These are phyloP conservation scores for Balakata baccata DNA, from an alignment of 345 rosid genomes.

Conservation along the genomic window DNA sequence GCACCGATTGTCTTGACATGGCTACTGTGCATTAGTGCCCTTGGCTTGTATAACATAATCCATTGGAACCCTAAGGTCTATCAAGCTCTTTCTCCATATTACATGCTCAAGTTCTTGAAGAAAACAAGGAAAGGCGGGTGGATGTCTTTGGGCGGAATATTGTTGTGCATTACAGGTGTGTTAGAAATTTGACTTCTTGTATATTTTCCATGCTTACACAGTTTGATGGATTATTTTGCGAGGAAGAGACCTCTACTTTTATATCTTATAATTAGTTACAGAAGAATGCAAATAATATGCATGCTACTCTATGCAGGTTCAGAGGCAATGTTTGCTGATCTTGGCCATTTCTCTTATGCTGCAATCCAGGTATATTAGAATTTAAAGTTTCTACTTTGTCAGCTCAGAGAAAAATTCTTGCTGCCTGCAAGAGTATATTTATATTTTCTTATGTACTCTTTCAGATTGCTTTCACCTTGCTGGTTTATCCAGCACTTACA, in stretches of 20 bases:
- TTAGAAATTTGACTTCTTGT: neutral
- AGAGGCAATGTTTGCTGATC: constrained; percentile 99
- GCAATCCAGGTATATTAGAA: constrained; percentile 70
- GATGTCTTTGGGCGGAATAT: constrained; percentile 98
- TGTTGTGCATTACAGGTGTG: constrained; percentile 92
- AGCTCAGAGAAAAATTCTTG: neutral
- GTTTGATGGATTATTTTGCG: too few species aligned
- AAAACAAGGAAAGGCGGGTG: constrained; percentile 92
- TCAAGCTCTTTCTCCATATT: constrained; percentile 89
- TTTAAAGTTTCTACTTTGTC: neutral
- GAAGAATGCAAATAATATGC: neutral
- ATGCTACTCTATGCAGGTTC: constrained; percentile 58
- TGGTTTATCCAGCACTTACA: constrained; percentile 96
- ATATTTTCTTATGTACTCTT: neutral
- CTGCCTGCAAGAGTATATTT: neutral
- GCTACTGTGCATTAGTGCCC: constrained; percentile 85
- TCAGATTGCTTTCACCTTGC: constrained; percentile 92
- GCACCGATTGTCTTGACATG: constrained; percentile 89
- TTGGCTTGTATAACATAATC: constrained; percentile 85
- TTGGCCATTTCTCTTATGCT: constrained; percentile 90
- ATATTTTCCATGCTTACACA: neutral
- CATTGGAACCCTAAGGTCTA: constrained; percentile 83
- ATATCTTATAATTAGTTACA: neutral
- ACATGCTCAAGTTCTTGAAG: constrained; percentile 96
- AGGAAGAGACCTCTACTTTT: too few species aligned